Evolutionary conservation across 176 grass and related monocot species (phyloP).

Genomic region (Eleusine indica): DNA sequence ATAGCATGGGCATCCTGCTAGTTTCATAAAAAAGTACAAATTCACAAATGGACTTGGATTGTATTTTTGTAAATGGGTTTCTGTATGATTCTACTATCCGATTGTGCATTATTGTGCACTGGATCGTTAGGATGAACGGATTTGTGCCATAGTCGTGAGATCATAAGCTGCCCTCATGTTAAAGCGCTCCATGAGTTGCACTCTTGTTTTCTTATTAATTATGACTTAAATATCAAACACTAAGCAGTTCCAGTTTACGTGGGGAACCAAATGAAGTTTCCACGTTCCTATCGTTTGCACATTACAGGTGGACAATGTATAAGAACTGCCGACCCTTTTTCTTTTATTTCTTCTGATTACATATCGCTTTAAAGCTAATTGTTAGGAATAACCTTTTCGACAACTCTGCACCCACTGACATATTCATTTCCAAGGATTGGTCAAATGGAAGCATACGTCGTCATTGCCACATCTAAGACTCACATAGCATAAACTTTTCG

Average conservation of each 20-base stretch:
- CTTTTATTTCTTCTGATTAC: background rate
- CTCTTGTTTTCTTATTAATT: background rate
- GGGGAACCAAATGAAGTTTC: background rate
- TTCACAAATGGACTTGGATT: no score
- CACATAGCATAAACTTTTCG: no score
- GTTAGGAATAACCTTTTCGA: slow-evolving; percentile 31
- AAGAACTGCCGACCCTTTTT: background rate
- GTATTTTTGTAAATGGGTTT: no score
- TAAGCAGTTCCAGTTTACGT: background rate
- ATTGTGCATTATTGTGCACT: no score
- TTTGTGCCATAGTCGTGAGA: no score
- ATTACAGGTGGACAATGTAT: no score
- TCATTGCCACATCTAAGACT: slow-evolving; percentile 1
- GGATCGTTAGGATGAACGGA: no score
- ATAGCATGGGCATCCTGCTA: no score
- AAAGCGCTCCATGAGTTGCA: background rate
- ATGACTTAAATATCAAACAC: background rate
- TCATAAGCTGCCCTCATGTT: no score
- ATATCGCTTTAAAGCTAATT: slow-evolving; percentile 12
- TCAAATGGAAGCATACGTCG: background rate
- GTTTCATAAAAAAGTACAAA: no score
- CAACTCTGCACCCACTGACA: background rate
- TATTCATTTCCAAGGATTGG: background rate
- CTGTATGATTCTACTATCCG: no score
- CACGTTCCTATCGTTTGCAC: slow-evolving; percentile 3